A percentile compares a stretch with the other conserved stretches of the same genome.
These are phyloP conservation scores for Hymenoscyphus salicellus DNA, from an alignment of 2,329 filamentous ascomycete species.

Conservation along the genomic window DNA sequence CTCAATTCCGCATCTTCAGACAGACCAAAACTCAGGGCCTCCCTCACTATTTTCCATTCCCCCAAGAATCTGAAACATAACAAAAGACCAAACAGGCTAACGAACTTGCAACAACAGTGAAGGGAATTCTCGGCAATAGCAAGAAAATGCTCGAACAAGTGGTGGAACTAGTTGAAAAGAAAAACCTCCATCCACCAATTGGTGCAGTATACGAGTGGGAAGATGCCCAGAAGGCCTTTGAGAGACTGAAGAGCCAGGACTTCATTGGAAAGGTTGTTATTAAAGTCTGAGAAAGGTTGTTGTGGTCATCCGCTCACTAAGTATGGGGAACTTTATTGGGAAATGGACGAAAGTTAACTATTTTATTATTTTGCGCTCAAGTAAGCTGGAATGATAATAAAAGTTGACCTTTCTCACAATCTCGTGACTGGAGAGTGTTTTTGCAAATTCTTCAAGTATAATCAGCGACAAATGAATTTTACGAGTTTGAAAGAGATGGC, in stretches of 20 bases:
- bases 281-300: background rate
- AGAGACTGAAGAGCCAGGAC: background rate
- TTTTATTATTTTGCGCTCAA: too few species aligned
- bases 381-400: too few species aligned
- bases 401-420: too few species aligned
- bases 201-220: background rate
- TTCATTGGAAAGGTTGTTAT: conserved; percentile 4
- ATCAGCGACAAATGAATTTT: too few species aligned
- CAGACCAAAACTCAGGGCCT: too few species aligned
- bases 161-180: background rate
- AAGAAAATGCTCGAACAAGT: background rate
- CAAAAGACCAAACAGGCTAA: background rate
- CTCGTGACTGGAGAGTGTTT: too few species aligned
- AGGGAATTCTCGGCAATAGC: background rate
- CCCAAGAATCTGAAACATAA: background rate
- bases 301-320: background rate
- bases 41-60: too few species aligned
- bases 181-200: conserved; percentile 1
- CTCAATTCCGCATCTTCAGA: too few species aligned
- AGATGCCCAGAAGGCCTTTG: background rate
- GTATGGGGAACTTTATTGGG: too few species aligned
- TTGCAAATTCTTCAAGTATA: too few species aligned
- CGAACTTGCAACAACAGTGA: background rate
- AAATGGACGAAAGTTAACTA: too few species aligned
- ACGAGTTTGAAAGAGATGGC: too few species aligned